These are phyloP conservation scores for Asterophora parasitica DNA, from an alignment of 768 basidiomycete genomes.

Conservation along the genomic window DNA sequence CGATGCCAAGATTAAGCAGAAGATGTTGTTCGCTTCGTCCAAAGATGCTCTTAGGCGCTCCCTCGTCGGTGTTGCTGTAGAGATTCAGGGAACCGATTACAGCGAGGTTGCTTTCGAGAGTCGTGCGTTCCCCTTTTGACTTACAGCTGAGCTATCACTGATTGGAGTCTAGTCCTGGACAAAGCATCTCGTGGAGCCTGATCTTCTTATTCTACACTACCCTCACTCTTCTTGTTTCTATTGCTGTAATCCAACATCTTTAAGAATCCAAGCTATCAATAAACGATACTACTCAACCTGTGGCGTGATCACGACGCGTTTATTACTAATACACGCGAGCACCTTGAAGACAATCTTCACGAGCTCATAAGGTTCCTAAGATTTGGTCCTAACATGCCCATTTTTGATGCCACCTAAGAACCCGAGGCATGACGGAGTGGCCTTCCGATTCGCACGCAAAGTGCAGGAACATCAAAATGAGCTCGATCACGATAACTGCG, in stretches of 20 bases:
- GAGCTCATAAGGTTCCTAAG: too few relatives aligned
- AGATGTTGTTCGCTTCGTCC: constrained; percentile 93
- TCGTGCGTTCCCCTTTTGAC: constrained; percentile 43
- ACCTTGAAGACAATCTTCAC: too few relatives aligned
- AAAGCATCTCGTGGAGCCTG: constrained; percentile 27
- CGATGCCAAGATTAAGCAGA: constrained; percentile 75
- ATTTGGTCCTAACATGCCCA: too few relatives aligned
- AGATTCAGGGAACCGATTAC: constrained; percentile 83
- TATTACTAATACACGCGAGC: too few relatives aligned
- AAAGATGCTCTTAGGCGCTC: constrained; percentile 70
- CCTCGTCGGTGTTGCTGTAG: constrained; percentile 71
- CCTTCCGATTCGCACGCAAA: too few relatives aligned
- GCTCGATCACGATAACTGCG: too few relatives aligned
- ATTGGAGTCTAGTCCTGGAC: constrained; percentile 24
- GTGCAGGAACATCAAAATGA: too few relatives aligned
- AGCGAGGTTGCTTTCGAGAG: constrained; percentile 67
- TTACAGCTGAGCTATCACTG: not conserved
- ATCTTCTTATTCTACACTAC: constrained; percentile 5
- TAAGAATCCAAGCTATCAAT: constrained; percentile 8
- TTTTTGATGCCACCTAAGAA: too few relatives aligned
- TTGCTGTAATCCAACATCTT: constrained; percentile 8
- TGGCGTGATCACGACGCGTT: not conserved
- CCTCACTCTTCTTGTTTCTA: constrained; percentile 4
- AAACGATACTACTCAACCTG: not conserved
- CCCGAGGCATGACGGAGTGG: too few relatives aligned